phyloP scores from a whole-genome alignment of 306 rosid genomes.

The Cajanus cajan region DNA sequence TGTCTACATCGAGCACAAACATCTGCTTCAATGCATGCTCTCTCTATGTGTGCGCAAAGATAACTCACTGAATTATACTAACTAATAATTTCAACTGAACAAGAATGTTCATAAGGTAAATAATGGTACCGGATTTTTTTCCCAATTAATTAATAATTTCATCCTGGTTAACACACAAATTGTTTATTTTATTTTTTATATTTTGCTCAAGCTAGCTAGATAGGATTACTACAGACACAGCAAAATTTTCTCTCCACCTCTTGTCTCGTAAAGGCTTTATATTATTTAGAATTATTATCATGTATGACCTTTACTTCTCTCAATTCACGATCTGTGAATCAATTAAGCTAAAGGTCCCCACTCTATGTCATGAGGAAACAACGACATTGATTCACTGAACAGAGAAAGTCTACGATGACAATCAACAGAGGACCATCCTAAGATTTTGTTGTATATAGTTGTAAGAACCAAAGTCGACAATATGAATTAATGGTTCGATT shows the following conservation, averaged over 20 bases:
- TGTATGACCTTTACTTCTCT: neutral
- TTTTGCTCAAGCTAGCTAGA: too few species aligned
- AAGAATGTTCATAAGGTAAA: neutral
- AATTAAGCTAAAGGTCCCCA: neutral
- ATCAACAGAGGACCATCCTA: neutral
- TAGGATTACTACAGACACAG: too few species aligned
- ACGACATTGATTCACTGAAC: neutral
- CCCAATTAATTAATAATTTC: too few species aligned
- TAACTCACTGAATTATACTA: neutral
- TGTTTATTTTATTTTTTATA: too few species aligned
- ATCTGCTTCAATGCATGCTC: neutral
- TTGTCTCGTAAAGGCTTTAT: neutral
- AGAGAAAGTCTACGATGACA: neutral
- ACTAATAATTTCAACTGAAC: neutral
- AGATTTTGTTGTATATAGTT: neutral
- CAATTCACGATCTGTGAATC: neutral
- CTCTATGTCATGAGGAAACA: neutral
- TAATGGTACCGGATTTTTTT: neutral
- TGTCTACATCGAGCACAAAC: constrained; percentile 20
- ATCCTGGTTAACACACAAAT: neutral
- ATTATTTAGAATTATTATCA: neutral
- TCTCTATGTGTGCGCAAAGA: neutral
- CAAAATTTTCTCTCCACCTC: neutral
- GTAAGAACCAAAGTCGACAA: neutral
- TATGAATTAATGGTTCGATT: neutral